Evolutionary conservation across 805 yeast genomes (phyloP).

Genomic region (Kluyveromyces wickerhamii): DNA sequence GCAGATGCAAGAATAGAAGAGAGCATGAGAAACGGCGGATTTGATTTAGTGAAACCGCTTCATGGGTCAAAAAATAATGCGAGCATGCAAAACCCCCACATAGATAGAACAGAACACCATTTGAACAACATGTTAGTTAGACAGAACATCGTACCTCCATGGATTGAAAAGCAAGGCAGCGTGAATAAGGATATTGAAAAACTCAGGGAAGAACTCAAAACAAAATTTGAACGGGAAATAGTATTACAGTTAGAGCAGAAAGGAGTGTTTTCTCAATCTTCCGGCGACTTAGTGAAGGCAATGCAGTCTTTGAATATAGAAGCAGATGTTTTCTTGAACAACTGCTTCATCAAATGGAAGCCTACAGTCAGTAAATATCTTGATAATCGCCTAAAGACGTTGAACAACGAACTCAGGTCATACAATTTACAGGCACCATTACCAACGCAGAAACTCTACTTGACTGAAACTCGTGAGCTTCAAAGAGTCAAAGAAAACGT

Average conservation of each 20-base stretch:
- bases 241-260: conserved; percentile 8
- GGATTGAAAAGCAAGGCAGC: conserved; percentile 74
- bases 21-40: conserved; percentile 63
- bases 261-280: not conserved
- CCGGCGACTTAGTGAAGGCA: not conserved
- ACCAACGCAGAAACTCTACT: conserved; percentile 49
- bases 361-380: conserved; percentile 25
- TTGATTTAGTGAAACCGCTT: conserved; percentile 40
- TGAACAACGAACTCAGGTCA: conserved; percentile 46
- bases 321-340: not conserved
- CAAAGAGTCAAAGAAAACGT: conserved; percentile 32
- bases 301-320: not conserved
- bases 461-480: conserved; percentile 39
- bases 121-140: conserved; percentile 65
- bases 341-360: conserved; percentile 32
- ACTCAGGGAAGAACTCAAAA: conserved; percentile 40
- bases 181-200: conserved; percentile 40
- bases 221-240: conserved; percentile 31
- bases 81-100: conserved; percentile 43
- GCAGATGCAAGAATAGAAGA: conserved; percentile 76
- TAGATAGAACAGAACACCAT: conserved; percentile 67
- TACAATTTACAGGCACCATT: conserved; percentile 60
- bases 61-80: conserved; percentile 54
- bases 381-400: conserved; percentile 28
- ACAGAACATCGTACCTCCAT: conserved; percentile 80